Evolutionary conservation across 2,329 filamentous ascomycete species (phyloP).

Genomic region (Cordyceps militaris): DNA sequence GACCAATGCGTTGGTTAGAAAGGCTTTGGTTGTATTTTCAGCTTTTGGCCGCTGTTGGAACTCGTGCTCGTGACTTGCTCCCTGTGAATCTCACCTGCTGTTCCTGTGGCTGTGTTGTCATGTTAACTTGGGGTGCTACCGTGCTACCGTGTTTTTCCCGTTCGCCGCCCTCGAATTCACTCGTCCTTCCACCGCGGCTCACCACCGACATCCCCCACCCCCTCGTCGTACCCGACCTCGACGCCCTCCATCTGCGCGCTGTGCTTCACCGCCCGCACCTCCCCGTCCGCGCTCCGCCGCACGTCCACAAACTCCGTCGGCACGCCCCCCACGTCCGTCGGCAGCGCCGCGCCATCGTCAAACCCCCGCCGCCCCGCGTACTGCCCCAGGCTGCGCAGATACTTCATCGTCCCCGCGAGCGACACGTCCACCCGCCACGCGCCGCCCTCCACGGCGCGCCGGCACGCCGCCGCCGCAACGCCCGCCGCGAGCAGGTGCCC

Average conservation of each 20-base stretch:
- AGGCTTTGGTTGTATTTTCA: no score
- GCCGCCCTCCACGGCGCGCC: slow-evolving; percentile 24
- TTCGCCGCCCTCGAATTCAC: background rate
- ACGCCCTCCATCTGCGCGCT: slow-evolving; percentile 39
- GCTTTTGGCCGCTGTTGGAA: no score
- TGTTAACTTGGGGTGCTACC: background rate
- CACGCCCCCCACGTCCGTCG: slow-evolving; percentile 20
- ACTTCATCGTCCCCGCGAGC: slow-evolving; percentile 48
- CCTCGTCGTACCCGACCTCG: slow-evolving; percentile 40
- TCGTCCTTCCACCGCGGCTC: slow-evolving; percentile 30
- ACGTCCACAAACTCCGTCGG: slow-evolving; percentile 34
- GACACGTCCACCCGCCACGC: slow-evolving; percentile 48
- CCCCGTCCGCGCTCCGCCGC: slow-evolving; percentile 32
- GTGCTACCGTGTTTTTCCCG: background rate
- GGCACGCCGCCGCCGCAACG: slow-evolving; percentile 44
- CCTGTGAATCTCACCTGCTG: no score
- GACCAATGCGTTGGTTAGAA: background rate
- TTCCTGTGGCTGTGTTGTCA: no score
- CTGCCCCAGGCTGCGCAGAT: slow-evolving; percentile 47
- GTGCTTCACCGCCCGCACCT: slow-evolving; percentile 40
- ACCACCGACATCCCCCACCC: slow-evolving; percentile 45
- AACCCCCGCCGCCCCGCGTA: slow-evolving; percentile 39
- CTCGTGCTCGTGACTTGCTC: no score
- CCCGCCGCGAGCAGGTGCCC: slow-evolving; percentile 47
- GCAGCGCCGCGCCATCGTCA: slow-evolving; percentile 15